Evolutionary conservation across 1,284 basidiomycete genomes (phyloP).

Genomic region (Irpex sp.): DNA sequence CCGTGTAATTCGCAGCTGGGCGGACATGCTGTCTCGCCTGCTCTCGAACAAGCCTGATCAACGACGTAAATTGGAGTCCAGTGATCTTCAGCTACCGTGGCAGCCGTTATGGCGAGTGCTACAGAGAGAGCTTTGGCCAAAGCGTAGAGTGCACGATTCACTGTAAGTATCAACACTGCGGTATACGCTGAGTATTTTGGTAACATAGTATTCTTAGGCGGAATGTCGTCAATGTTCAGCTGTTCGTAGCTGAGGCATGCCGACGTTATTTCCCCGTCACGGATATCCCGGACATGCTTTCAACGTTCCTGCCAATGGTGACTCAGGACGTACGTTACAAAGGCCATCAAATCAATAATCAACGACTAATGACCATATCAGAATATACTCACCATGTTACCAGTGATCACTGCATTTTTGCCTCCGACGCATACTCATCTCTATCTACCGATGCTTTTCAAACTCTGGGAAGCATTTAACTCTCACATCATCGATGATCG

Average conservation of each 20-base stretch:
- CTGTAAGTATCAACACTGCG: conserved; percentile 34
- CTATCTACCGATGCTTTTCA: conserved; percentile 75
- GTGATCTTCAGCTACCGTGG: conserved; percentile 75
- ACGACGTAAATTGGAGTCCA: conserved; percentile 61
- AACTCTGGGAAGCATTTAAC: conserved; percentile 85
- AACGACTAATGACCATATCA: conserved; percentile 25
- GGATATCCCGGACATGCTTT: conserved; percentile 72
- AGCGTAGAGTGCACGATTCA: conserved; percentile 52
- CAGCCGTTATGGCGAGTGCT: conserved; percentile 67
- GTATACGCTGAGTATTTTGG: too few species aligned
- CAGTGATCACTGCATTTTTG: conserved; percentile 74
- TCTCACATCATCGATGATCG: conserved; percentile 80
- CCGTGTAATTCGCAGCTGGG: conserved; percentile 66
- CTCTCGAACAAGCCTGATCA: conserved; percentile 61
- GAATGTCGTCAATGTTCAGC: conserved; percentile 64
- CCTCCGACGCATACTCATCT: conserved; percentile 64
- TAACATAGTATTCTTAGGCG: conserved; percentile 35
- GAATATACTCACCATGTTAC: conserved; percentile 64
- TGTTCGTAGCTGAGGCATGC: conserved; percentile 70
- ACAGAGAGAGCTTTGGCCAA: conserved; percentile 72
- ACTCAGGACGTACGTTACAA: conserved; percentile 53
- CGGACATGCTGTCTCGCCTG: conserved; percentile 69
- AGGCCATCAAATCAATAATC: neutral
- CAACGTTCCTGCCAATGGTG: conserved; percentile 63
- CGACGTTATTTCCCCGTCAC: conserved; percentile 65